A percentile compares a stretch with the other conserved stretches of the same genome.
Evolutionary conservation across 2,329 filamentous ascomycete species (phyloP).

Genomic region (Aspergillus chevalieri): DNA sequence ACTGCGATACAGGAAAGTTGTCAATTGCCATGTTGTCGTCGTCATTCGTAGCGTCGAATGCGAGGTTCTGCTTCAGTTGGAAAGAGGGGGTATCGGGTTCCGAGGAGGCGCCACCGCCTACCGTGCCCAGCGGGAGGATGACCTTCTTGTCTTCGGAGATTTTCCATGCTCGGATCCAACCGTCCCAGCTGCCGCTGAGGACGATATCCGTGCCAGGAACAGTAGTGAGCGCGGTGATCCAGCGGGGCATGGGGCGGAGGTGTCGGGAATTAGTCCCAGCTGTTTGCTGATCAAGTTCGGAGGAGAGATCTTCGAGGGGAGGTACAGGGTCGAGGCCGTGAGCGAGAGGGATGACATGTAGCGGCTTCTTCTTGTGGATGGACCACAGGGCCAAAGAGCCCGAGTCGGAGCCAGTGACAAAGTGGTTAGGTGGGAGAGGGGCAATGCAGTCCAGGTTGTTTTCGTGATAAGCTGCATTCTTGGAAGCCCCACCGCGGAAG

Average conservation of each 20-base stretch:
- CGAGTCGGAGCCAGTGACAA: slow-evolving; percentile 91
- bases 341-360: slow-evolving; percentile 71
- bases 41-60: slow-evolving; percentile 23
- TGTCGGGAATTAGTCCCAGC: slow-evolving; percentile 38
- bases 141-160: slow-evolving; percentile 75
- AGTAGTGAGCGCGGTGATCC: slow-evolving; percentile 81
- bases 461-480: slow-evolving; percentile 53
- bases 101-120: slow-evolving; percentile 41
- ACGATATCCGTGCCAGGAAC: slow-evolving; percentile 88
- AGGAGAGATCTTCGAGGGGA: slow-evolving; percentile 62
- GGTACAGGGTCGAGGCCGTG: slow-evolving; percentile 77
- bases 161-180: slow-evolving; percentile 76
- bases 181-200: slow-evolving; percentile 91
- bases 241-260: slow-evolving; percentile 63
- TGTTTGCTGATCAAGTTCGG: slow-evolving; percentile 60
- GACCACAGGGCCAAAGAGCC: slow-evolving; percentile 83
- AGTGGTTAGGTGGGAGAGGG: slow-evolving; percentile 83
- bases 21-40: slow-evolving; percentile 20
- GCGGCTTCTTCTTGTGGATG: slow-evolving; percentile 86
- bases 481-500: slow-evolving; percentile 69
- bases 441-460: slow-evolving; percentile 89
- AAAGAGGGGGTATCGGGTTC: slow-evolving; percentile 24
- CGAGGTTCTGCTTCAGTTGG: slow-evolving; percentile 29
- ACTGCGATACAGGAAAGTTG: slow-evolving; percentile 9
- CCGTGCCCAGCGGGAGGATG: slow-evolving; percentile 64